Evolutionary conservation across 352 stramenopile species (phyloP).

Genomic region (Phytophthora fragariae): DNA sequence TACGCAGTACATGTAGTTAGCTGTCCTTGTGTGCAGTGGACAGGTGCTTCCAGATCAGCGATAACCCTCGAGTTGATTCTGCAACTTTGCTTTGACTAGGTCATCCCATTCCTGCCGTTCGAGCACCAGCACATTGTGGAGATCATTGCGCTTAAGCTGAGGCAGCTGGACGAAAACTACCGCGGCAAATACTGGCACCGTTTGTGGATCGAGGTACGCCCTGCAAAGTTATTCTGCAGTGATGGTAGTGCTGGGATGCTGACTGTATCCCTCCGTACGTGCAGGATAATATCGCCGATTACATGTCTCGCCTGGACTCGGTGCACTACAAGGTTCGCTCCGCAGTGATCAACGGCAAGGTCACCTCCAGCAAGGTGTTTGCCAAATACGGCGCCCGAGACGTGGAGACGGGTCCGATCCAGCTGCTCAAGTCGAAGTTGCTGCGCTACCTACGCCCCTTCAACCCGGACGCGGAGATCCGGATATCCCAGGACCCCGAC

Average conservation of each 20-base stretch:
- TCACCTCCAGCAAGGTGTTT: constrained; percentile 74
- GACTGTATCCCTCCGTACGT: not conserved
- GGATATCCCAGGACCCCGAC: constrained; percentile 56
- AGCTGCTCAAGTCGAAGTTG: constrained; percentile 85
- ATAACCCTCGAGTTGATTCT: not conserved
- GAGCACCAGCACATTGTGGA: constrained; percentile 82
- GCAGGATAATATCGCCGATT: constrained; percentile 61
- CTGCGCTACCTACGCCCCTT: constrained; percentile 80
- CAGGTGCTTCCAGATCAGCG: not conserved
- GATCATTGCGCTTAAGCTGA: constrained; percentile 86
- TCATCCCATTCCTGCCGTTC: constrained; percentile 91
- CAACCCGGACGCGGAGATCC: constrained; percentile 76
- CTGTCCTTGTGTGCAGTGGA: not conserved
- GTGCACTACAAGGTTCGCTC: constrained; percentile 79
- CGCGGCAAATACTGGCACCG: constrained; percentile 78
- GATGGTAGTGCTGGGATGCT: not conserved
- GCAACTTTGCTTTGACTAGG: constrained; percentile 39
- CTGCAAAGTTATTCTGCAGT: not conserved
- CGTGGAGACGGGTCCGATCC: constrained; percentile 79
- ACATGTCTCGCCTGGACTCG: constrained; percentile 78
- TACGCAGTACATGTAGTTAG: constrained; percentile 18
- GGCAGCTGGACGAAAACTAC: constrained; percentile 79
- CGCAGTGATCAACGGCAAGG: constrained; percentile 52
- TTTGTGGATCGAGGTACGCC: constrained; percentile 74
- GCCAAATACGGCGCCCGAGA: constrained; percentile 87